phyloP scores from a whole-genome alignment of 1,284 basidiomycete genomes.

The Crucibulum parvulum region DNA sequence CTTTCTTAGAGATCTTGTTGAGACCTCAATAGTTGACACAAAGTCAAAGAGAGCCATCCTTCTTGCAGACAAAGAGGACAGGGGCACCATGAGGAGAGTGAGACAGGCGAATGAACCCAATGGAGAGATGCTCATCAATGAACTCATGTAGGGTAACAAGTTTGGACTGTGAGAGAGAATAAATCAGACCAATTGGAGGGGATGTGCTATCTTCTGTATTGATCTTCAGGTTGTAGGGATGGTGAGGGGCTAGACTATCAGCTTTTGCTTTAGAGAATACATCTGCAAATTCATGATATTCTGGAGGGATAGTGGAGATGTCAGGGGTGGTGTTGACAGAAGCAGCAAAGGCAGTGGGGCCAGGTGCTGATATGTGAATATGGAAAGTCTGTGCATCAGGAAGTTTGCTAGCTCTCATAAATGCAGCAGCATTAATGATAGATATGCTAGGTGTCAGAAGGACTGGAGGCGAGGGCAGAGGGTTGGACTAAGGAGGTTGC shows the following conservation, averaged over 20 bases:
- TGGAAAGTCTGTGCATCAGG: neutral
- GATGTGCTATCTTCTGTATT: neutral
- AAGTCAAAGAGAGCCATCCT: constrained; percentile 40
- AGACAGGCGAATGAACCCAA: constrained; percentile 10
- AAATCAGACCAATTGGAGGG: neutral
- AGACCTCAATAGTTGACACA: constrained; percentile 51
- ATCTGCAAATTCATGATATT: neutral
- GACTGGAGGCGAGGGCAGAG: neutral
- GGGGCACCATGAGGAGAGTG: constrained; percentile 13
- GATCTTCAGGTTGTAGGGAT: constrained; percentile 2
- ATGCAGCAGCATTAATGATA: constrained; percentile 3
- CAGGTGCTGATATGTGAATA: neutral
- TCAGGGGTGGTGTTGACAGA: neutral
- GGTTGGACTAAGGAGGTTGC: no score
- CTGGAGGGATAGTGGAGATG: neutral
- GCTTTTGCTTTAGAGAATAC: neutral
- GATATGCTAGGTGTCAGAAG: neutral
- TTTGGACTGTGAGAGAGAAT: constrained; percentile 1
- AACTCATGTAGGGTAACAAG: constrained; percentile 8
- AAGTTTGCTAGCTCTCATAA: constrained; percentile 7
- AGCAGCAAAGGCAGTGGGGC: no score
- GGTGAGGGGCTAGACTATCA: neutral
- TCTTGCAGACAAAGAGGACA: constrained; percentile 37
- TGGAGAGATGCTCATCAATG: constrained; percentile 12
- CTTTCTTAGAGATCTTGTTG: constrained; percentile 27